Evolutionary conservation across 1,284 basidiomycete genomes (phyloP), one percentile per base, ranked within the genome.

Genomic region (Cutaneotrichosporon daszewskae): DNA sequence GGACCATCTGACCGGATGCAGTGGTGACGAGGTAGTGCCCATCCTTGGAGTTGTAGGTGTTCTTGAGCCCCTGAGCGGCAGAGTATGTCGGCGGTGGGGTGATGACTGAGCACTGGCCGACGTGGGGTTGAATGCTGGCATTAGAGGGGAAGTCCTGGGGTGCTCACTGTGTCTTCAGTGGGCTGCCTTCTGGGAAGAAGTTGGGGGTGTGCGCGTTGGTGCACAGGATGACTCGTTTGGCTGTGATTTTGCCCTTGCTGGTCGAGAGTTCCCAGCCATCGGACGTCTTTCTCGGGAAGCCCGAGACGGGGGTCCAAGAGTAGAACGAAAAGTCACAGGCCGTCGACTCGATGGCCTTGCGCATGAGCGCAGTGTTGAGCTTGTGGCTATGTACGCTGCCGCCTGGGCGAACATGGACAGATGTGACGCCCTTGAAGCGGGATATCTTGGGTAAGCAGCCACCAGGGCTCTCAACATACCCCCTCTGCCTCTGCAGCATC

Each of bases 161-260:
- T n/a, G n/a, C 46, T 11, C 26, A 49, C 47, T 45, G 42, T 9
- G 18, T 9, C 12, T 37, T 31, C 9, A 49, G 20, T 7, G 25
- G 32, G 23, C 45, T 40, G 17, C 33, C 40, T 14, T 49, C 32
- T 12, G 33, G 23, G 40, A 62, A 60, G 31, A 60, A 48, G 32
- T 59, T 51, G 9, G 18, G 31, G 12, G 58, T 62, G 40, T 62
- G 54, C 13, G 60, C 60, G 39, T 62, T 62, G 7, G 56, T 55
- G 42, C 56, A 58, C 31, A 64, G 33, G 0, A 64, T 40, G 11
- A 64, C 55, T 24, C 44, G 32, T 11, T 18, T 16, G 2, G 61
- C 55, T 2, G 9, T 25, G 23, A 63, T 50, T 4, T n/a, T 17
- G 1, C 61, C 61, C 35, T 47, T 44, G 5, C 37, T 20, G 12